Evolutionary conservation across 257 asterid genomes (phyloP), one percentile per base, ranked within the genome.

Genomic region (Haberlea rhodopensis): DNA sequence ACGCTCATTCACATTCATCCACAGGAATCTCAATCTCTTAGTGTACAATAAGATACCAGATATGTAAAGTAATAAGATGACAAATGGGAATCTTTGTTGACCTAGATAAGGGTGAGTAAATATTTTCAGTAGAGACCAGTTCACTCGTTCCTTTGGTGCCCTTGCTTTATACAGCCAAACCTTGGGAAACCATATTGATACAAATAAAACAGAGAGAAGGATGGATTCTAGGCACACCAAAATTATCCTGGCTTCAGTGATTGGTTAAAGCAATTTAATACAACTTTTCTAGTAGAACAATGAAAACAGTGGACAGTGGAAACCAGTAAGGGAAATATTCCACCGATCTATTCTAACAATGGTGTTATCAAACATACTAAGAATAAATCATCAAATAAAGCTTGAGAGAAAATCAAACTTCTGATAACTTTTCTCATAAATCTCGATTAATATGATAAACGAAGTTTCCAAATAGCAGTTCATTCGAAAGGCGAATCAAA

Each of bases 181-280:
- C 4, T 43, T 43, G 6, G 20, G 20, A 15, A 43, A 43, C 20
- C 51, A 43, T 20, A 4, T 16, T 1, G 22, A 26, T 27, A 13
- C 21, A 34, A 32, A 59, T 21, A 55, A 24, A 26, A 7, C 54
- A 24, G 20, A 28, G n/a, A 18, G 32, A 27, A 21, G 54, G 57
- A 40, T 60, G n/a, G 25, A 56, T 57, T 59, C 18, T 28, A 18
- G 22, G 23, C 45, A 27, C 46, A 59, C 21, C 43, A 52, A 57
- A 43, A 11, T 21, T 11, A 52, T 49, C 23, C 25, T 37, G 72
- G 54, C 57, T 55, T 29, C 24, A 62, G 53, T 29, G 40, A n/a
- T 53, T 64, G 67, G 77, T 54, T 67, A 31, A 52, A 65, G 68
- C 65, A 66, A 52, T 52, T 34, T 21, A 43, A 57, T 59, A 63